phyloP scores from a whole-genome alignment of 2,329 filamentous ascomycete species.

The Pseudogymnoascus sp. region DNA sequence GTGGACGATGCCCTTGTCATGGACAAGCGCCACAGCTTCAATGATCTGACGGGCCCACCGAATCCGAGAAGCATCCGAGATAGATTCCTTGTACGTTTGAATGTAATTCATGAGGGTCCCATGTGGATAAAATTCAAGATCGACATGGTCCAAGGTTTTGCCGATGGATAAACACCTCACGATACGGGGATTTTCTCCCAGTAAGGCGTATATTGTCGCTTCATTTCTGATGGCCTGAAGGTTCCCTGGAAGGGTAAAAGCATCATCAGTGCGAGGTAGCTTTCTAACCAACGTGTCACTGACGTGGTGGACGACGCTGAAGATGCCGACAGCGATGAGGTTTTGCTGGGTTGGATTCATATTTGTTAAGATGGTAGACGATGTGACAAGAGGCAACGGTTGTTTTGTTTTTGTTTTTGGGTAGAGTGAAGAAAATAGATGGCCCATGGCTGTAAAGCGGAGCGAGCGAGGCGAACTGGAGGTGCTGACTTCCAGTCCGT shows the following conservation, averaged over 20 bases:
- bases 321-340: not conserved
- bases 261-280: not conserved
- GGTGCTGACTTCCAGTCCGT: not conserved
- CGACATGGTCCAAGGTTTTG: not conserved
- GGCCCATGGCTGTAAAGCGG: not conserved
- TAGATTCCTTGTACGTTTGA: not conserved
- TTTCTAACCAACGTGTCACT: not conserved
- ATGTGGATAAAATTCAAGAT: not conserved
- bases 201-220: not conserved
- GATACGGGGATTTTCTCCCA: not conserved
- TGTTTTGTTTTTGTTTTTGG: not conserved
- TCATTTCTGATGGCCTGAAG: not conserved
- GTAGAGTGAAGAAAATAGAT: not conserved
- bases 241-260: not conserved
- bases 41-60: not conserved
- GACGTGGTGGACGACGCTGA: not conserved
- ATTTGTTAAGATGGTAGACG: conserved; percentile 2
- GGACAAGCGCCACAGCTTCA: not conserved
- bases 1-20: not conserved
- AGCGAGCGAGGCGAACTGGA: not conserved
- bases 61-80: not conserved
- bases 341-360: not conserved
- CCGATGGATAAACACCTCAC: not conserved
- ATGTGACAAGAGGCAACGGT: not conserved
- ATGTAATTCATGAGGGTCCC: not conserved